These are phyloP conservation scores for Papiliotrema terrestris DNA, from an alignment of 1,284 basidiomycete species.

Conservation along the genomic window DNA sequence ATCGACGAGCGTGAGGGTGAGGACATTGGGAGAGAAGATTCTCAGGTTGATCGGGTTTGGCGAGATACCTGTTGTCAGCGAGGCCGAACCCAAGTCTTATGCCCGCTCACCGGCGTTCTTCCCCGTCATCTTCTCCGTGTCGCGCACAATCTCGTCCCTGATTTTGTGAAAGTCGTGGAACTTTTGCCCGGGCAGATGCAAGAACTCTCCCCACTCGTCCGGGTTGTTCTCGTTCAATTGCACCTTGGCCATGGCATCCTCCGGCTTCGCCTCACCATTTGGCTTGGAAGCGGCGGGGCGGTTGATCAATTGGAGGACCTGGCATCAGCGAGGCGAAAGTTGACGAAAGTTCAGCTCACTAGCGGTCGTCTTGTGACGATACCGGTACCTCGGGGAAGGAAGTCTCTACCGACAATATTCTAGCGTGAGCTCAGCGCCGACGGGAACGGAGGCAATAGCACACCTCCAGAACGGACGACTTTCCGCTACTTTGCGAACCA, in stretches of 20 bases:
- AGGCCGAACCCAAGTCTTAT: neutral
- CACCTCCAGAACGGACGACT: slow-evolving; percentile 55
- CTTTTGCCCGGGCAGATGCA: slow-evolving; percentile 93
- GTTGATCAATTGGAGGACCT: slow-evolving; percentile 94
- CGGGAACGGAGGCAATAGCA: slow-evolving; percentile 11
- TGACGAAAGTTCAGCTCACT: slow-evolving; percentile 51
- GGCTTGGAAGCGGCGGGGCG: slow-evolving; percentile 58
- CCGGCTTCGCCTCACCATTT: slow-evolving; percentile 49
- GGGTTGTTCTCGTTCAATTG: slow-evolving; percentile 64
- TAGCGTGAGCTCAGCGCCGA: slow-evolving; percentile 39
- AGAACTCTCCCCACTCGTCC: slow-evolving; percentile 98
- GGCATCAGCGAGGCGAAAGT: neutral
- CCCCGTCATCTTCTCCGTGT: slow-evolving; percentile 97
- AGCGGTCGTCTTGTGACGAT: slow-evolving; percentile 94
- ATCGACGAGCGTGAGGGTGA: slow-evolving; percentile 95
- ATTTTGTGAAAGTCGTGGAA: slow-evolving; percentile 98
- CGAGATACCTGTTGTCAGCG: slow-evolving; percentile 65
- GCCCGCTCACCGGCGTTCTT: slow-evolving; percentile 68
- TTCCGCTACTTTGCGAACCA: slow-evolving; percentile 55
- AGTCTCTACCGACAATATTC: slow-evolving; percentile 97
- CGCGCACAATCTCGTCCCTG: slow-evolving; percentile 89
- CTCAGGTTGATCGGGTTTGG: slow-evolving; percentile 94
- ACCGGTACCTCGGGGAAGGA: slow-evolving; percentile 93
- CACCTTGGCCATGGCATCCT: slow-evolving; percentile 34
- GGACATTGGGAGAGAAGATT: slow-evolving; percentile 92